Evolutionary conservation across 2,329 filamentous ascomycete species (phyloP).

Genomic region (Blastomyces percursus): DNA sequence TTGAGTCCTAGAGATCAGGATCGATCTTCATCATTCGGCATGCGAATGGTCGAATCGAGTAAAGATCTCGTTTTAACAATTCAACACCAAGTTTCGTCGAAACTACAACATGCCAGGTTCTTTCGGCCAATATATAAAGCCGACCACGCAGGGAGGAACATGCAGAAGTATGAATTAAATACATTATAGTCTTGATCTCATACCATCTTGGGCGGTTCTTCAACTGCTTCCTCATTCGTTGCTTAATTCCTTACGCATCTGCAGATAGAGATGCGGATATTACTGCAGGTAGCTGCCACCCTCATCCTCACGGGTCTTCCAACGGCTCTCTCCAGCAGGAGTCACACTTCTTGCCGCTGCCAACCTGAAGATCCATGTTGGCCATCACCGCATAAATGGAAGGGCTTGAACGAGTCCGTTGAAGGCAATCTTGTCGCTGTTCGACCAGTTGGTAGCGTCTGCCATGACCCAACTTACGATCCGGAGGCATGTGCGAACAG

Average conservation of each 20-base stretch:
- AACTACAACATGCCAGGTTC: background rate
- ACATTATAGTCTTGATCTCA: background rate
- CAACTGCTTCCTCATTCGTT: background rate
- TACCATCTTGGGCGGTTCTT: background rate
- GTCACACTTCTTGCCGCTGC: slow-evolving; percentile 24
- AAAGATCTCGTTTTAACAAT: background rate
- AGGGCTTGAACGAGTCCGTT: slow-evolving; percentile 42
- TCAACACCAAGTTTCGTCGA: too few species aligned
- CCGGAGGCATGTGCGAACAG: slow-evolving; percentile 31
- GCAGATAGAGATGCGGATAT: background rate
- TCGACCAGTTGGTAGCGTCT: slow-evolving; percentile 42
- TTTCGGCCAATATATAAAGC: background rate
- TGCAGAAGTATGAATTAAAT: background rate
- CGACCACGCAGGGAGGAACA: background rate
- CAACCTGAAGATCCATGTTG: slow-evolving; percentile 46
- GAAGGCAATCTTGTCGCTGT: slow-evolving; percentile 43
- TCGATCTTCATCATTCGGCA: background rate
- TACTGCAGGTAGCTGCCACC: background rate
- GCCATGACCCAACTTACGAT: slow-evolving; percentile 43
- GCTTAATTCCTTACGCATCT: background rate
- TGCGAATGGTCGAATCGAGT: background rate
- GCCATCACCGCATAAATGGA: slow-evolving; percentile 41
- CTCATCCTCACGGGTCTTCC: background rate
- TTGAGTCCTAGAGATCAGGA: background rate
- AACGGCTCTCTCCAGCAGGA: background rate